Evolutionary conservation across 495 filamentous ascomycete species (phyloP).

Genomic region (Aspergillus campestris): DNA sequence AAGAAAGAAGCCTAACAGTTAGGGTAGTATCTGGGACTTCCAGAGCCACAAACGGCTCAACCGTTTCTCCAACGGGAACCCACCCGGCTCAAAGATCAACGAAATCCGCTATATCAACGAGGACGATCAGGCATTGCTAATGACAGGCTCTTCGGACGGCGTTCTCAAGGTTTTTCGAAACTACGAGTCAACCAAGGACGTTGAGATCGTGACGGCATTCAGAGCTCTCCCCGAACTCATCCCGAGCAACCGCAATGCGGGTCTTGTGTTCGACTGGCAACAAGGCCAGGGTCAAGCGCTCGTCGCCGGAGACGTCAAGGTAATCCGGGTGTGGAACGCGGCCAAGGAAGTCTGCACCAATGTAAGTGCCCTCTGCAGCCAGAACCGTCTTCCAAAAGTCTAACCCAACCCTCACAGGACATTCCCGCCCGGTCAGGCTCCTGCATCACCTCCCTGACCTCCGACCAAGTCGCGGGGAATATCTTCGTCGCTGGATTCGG

Average conservation of each 20-base stretch:
- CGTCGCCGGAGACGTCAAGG: slow-evolving; percentile 91
- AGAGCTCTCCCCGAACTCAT: slow-evolving; percentile 87
- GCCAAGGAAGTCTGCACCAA: slow-evolving; percentile 84
- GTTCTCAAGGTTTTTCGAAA: slow-evolving; percentile 90
- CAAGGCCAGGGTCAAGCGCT: slow-evolving; percentile 91
- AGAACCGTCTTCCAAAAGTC: neutral
- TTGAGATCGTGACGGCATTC: slow-evolving; percentile 88
- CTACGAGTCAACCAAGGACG: slow-evolving; percentile 58
- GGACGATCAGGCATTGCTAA: slow-evolving; percentile 87
- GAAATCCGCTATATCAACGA: slow-evolving; percentile 97
- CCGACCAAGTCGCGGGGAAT: slow-evolving; percentile 93
- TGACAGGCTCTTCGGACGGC: slow-evolving; percentile 92
- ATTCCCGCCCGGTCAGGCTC: slow-evolving; percentile 93
- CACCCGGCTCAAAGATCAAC: slow-evolving; percentile 81
- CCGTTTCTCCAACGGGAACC: slow-evolving; percentile 91
- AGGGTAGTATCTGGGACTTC: slow-evolving; percentile 82
- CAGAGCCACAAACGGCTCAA: slow-evolving; percentile 60
- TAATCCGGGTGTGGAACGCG: slow-evolving; percentile 93
- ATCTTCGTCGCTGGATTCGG: slow-evolving; percentile 95
- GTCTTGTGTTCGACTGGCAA: slow-evolving; percentile 96
- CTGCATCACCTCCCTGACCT: slow-evolving; percentile 90
- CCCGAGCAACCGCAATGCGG: slow-evolving; percentile 84
- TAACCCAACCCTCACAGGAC: slow-evolving; percentile 42
- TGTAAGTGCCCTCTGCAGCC: slow-evolving; percentile 28
- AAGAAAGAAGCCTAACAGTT: slow-evolving; percentile 15